Evolutionary conservation across 768 basidiomycete species (phyloP).

Genomic region (Leucosporidium yakuticum): DNA sequence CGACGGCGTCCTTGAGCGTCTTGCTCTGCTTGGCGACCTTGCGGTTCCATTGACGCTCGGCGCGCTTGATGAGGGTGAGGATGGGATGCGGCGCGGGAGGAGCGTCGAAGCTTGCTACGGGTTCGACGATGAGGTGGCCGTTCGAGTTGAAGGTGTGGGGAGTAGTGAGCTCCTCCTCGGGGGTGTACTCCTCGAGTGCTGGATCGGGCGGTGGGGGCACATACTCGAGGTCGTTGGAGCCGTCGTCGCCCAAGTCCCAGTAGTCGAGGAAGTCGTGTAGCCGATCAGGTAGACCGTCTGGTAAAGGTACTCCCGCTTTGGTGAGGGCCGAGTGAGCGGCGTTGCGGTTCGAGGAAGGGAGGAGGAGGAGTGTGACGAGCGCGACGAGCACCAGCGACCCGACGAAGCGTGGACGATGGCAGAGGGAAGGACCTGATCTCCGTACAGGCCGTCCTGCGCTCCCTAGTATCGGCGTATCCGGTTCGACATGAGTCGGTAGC

Average conservation of each 20-base stretch:
- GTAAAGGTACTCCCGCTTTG: slow-evolving; percentile 33
- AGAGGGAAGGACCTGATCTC: slow-evolving; percentile 5
- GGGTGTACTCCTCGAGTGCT: slow-evolving; percentile 15
- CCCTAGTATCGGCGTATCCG: slow-evolving; percentile 21
- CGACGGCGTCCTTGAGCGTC: slow-evolving; percentile 68
- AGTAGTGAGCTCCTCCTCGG: slow-evolving; percentile 20
- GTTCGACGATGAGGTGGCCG: slow-evolving; percentile 35
- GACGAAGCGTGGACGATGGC: slow-evolving; percentile 24
- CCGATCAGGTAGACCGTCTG: slow-evolving; percentile 32
- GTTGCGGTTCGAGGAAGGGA: slow-evolving; percentile 33
- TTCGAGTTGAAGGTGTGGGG: slow-evolving; percentile 28
- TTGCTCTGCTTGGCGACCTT: slow-evolving; percentile 70
- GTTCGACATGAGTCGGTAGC: slow-evolving; percentile 23
- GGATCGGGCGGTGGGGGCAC: slow-evolving; percentile 18
- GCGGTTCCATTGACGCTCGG: slow-evolving; percentile 63
- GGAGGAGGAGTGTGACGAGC: slow-evolving; percentile 30
- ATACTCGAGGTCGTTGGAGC: slow-evolving; percentile 28
- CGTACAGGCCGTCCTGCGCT: slow-evolving; percentile 3
- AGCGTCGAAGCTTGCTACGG: slow-evolving; percentile 11
- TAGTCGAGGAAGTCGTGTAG: slow-evolving; percentile 30
- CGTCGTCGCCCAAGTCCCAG: slow-evolving; percentile 25
- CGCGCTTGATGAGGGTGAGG: slow-evolving; percentile 71
- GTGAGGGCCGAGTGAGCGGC: slow-evolving; percentile 33
- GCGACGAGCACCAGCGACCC: slow-evolving; percentile 27
- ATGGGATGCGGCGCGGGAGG: slow-evolving; percentile 62